Evolutionary conservation across 768 basidiomycete genomes (phyloP).

Genomic region (Tricholoma flavovirens): DNA sequence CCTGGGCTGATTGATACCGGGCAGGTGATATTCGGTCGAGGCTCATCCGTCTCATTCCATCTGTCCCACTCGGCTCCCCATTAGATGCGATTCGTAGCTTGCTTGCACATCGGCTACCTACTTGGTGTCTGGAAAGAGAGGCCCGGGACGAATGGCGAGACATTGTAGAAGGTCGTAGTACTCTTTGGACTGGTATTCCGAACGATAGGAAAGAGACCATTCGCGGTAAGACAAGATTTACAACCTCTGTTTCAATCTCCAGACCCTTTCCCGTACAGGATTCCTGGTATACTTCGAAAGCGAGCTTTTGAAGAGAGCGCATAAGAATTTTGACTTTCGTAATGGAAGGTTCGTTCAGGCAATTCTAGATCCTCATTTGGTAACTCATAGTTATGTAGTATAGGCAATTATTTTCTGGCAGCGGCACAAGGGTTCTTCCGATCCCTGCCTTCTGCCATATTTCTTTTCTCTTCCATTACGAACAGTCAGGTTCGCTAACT

Average conservation of each 20-base stretch:
- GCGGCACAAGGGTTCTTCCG: slow-evolving; percentile 88
- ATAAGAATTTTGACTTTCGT: slow-evolving; percentile 91
- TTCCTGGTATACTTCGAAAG: slow-evolving; percentile 92
- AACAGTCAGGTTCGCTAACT: slow-evolving; percentile 49
- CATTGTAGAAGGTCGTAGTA: slow-evolving; percentile 82
- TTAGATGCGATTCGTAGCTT: slow-evolving; percentile 71
- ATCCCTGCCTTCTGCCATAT: slow-evolving; percentile 89
- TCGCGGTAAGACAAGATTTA: slow-evolving; percentile 46
- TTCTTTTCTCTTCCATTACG: slow-evolving; percentile 88
- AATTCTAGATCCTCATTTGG: neutral
- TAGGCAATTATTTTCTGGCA: slow-evolving; percentile 89
- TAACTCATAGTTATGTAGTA: slow-evolving; percentile 32
- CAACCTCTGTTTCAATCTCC: neutral
- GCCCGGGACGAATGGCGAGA: slow-evolving; percentile 90
- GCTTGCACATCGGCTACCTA: slow-evolving; percentile 75
- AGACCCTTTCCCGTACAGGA: slow-evolving; percentile 39
- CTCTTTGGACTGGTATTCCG: slow-evolving; percentile 81
- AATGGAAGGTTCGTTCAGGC: slow-evolving; percentile 65
- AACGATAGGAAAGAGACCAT: slow-evolving; percentile 89
- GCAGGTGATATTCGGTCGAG: slow-evolving; percentile 86
- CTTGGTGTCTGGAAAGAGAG: slow-evolving; percentile 58
- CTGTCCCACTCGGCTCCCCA: slow-evolving; percentile 50
- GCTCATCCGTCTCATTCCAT: slow-evolving; percentile 81
- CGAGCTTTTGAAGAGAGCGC: slow-evolving; percentile 80
- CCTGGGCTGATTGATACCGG: neutral